A percentile compares a stretch with the other conserved stretches of the same genome.
Evolutionary conservation across 202 grass and related monocot species (phyloP).

Genomic region (Alloteropsis angusta): DNA sequence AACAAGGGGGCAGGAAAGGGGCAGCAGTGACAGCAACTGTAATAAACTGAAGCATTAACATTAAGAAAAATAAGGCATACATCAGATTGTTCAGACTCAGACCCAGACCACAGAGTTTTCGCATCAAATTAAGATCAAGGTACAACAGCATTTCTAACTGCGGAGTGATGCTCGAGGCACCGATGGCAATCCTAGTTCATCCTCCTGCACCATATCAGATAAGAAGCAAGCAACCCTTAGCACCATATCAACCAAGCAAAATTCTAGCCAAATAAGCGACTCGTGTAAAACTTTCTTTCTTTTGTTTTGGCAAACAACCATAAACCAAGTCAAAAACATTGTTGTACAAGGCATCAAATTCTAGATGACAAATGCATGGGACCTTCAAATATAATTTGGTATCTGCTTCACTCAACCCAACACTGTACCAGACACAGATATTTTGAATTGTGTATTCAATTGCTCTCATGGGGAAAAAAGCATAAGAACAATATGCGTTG

Average conservation of each 20-base stretch:
- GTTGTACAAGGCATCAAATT: background rate
- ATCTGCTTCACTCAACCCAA: background rate
- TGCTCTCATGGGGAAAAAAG: background rate
- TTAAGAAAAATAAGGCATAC: background rate
- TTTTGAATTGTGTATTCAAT: background rate
- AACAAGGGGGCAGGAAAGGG: background rate
- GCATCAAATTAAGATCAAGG: conserved; percentile 7
- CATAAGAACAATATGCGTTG: background rate
- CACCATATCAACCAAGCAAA: background rate
- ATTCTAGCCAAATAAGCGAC: background rate
- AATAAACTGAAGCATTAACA: conserved; percentile 1
- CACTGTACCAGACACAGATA: background rate
- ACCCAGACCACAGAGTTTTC: conserved; percentile 11
- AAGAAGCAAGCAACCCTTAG: background rate
- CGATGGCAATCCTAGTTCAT: conserved; percentile 57
- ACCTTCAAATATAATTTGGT: background rate
- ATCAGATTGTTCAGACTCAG: conserved; percentile 15
- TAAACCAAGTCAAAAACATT: background rate
- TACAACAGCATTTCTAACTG: conserved; percentile 35
- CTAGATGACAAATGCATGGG: background rate
- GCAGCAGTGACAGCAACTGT: background rate
- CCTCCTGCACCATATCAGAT: conserved; percentile 46
- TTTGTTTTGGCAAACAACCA: background rate
- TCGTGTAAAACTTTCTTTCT: background rate
- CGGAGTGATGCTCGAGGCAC: conserved; percentile 60